Evolutionary conservation across 768 basidiomycete genomes (phyloP), one percentile per base, ranked within the genome.

Genomic region (Pulveroboletus sp.): DNA sequence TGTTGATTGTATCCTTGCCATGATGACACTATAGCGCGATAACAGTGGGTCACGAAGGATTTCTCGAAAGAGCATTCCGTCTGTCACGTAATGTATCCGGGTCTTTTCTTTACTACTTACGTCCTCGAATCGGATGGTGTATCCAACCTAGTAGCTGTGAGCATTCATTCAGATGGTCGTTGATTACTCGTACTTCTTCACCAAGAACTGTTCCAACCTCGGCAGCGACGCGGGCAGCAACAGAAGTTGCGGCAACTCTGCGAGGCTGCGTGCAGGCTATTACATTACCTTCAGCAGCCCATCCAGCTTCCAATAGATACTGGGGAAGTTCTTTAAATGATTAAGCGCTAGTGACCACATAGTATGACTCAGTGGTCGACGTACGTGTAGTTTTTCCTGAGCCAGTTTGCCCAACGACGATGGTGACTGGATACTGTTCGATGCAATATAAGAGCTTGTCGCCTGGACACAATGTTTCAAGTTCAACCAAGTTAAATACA

Each of bases 11-110:
- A 5, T 49, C 65, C 76, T 40, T 56, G 87, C 93, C 94, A 99
- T 98, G 52, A 98, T 87, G 10, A 94, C 92, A 60, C 92, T 95
- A 61, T 94, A 97, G 21, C 86, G 84, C 63, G 87, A 91, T 43
- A 99, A 76, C 24, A 97, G 68, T 16, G 97, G 97, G 63, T 99
- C 95, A 32, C 94, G 74, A 59, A 97, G 78, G 20, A 87, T 86
- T 70, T 97, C 94, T 50, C 94, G 82, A 66, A 98, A 97, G 32
- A 99, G 82, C 85, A 98, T 94, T 38, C 97, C 97, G 66, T 99
- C 97, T 27, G 97, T 99, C 81, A 98, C 80, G 67, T 98, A 99
- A 35, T 93, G 78, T 65, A 99, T 90, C 23, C 90, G 79, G 2
- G 97, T 98, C 44, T 81, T 75, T 24, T 87, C 80, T 59, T 89